A percentile compares a stretch with the other conserved stretches of the same genome.
These are phyloP conservation scores for Termitomyces sp. DNA, from an alignment of 768 basidiomycete species.

Conservation along the genomic window DNA sequence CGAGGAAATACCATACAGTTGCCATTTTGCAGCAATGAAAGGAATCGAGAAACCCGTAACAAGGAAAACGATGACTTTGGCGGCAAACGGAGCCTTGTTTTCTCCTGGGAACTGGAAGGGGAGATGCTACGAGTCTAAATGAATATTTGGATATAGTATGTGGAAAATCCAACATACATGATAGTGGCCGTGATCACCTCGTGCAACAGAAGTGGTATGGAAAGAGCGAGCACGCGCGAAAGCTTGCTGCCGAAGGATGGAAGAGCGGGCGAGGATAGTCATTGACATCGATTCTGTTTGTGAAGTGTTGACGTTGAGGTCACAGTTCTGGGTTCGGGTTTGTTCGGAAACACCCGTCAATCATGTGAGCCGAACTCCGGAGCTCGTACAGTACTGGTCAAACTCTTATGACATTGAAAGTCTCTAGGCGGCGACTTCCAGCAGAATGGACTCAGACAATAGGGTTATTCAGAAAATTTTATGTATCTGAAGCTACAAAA, in stretches of 20 bases:
- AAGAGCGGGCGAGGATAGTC: conserved; percentile 39
- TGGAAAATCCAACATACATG: conserved; percentile 39
- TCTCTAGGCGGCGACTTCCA: no score
- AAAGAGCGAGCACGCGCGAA: conserved; percentile 31
- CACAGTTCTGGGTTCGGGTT: conserved; percentile 6
- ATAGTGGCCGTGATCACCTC: conserved; percentile 52
- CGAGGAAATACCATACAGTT: conserved; percentile 52
- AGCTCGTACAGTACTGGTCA: no score
- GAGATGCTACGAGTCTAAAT: conserved; percentile 38
- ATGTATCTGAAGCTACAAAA: no score
- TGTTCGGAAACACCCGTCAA: conserved; percentile 10
- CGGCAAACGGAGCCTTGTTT: conserved; percentile 46
- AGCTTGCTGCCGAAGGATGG: conserved; percentile 35
- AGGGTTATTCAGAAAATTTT: no score
- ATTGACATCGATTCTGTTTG: conserved; percentile 27
- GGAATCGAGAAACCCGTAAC: conserved; percentile 62
- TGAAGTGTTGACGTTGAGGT: not conserved
- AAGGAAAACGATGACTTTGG: conserved; percentile 48
- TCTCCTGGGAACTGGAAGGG: conserved; percentile 53
- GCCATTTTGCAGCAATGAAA: conserved; percentile 56
- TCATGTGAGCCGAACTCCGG: not conserved
- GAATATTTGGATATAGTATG: conserved; percentile 7
- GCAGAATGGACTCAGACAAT: no score
- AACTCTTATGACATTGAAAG: no score
- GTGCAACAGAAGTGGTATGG: conserved; percentile 38